Conservation (phyloP, 345 rosid species). For the Populus euphratica region DNA sequence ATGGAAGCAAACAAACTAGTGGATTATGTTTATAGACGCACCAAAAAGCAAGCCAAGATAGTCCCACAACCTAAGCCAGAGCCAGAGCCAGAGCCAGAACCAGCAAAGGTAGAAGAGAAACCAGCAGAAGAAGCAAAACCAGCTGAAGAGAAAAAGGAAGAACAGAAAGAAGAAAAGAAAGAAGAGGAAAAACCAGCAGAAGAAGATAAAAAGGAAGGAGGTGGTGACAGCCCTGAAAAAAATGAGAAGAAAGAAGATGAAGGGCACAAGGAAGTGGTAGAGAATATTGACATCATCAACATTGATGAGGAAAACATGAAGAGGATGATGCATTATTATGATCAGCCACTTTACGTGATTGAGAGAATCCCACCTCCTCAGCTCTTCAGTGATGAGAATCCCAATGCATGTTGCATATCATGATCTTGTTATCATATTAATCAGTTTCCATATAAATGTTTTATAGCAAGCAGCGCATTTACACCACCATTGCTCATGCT, state of each 20-base stretch:
- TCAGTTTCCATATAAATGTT: background rate
- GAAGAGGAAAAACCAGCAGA: conserved; percentile 34
- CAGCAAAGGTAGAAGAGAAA: conserved; percentile 37
- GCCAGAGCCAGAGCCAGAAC: conserved; percentile 39
- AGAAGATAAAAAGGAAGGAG: conserved; percentile 24
- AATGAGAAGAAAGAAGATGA: background rate
- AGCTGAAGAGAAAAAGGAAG: conserved; percentile 34
- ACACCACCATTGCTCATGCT: too few relatives aligned
- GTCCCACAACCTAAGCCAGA: conserved; percentile 71
- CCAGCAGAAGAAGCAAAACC: conserved; percentile 44
- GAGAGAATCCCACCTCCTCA: conserved; percentile 84
- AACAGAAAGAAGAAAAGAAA: conserved; percentile 27
- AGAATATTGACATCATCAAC: background rate
- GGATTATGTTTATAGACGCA: conserved; percentile 72
- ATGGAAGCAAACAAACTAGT: conserved; percentile 80
- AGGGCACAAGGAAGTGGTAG: background rate
- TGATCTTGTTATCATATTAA: conserved; percentile 19
- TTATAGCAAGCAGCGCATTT: too few relatives aligned
- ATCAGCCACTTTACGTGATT: conserved; percentile 62
- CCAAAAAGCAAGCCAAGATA: conserved; percentile 77
- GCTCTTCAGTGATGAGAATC: conserved; percentile 95
- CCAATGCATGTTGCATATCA: conserved; percentile 83
- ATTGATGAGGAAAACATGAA: conserved; percentile 57
- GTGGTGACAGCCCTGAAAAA: conserved; percentile 5
- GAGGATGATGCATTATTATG: conserved; percentile 57